Conservation (phyloP, 345 rosid genomes). For the Citrus medica region DNA sequence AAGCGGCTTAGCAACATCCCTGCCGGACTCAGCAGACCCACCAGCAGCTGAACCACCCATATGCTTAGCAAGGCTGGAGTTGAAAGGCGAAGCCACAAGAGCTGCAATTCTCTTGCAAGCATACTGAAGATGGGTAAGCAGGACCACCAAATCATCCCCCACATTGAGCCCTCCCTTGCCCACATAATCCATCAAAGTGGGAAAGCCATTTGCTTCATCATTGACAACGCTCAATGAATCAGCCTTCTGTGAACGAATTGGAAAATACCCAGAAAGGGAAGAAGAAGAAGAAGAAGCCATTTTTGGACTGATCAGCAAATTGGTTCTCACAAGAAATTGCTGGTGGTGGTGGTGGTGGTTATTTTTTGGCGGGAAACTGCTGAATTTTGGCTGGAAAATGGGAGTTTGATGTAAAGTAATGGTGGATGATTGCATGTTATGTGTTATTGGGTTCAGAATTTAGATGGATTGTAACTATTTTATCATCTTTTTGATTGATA, state of each 20-base stretch:
- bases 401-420: constrained; percentile 20
- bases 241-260: constrained; percentile 36
- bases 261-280: constrained; percentile 39
- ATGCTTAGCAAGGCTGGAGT: constrained; percentile 57
- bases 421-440: constrained; percentile 33
- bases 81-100: constrained; percentile 86
- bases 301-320: constrained; percentile 6
- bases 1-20: constrained; percentile 87
- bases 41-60: constrained; percentile 15
- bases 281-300: constrained; percentile 56
- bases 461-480: too few relatives aligned
- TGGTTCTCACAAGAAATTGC: neutral
- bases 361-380: constrained; percentile 28
- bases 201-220: constrained; percentile 21
- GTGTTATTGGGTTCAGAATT: neutral
- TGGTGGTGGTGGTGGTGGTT: neutral
- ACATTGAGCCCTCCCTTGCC: constrained; percentile 54
- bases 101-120: constrained; percentile 92
- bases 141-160: constrained; percentile 67
- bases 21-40: constrained; percentile 40
- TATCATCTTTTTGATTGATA: neutral
- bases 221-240: constrained; percentile 14
- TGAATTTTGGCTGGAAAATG: constrained; percentile 24
- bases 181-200: constrained; percentile 47
- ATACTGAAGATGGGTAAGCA: constrained; percentile 75